Evolutionary conservation across 75 land plant genomes (phyloP), one percentile per base, ranked within the genome.

Genomic region (Selaginella tamariscina): DNA sequence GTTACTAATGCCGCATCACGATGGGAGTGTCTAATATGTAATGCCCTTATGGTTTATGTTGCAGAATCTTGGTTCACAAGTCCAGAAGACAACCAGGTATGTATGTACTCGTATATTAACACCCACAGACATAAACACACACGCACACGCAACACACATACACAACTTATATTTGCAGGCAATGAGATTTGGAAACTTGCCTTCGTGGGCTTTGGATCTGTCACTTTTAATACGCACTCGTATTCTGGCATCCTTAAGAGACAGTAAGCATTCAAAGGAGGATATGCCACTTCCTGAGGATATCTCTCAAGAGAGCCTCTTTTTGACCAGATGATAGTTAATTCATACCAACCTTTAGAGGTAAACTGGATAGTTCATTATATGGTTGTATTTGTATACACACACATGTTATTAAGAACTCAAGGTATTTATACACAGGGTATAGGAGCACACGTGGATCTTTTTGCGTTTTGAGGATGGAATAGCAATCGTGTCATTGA

Each of bases 281-380:
- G n/a, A 24, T 0, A 21, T 33, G 59, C 31, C 27, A 65, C 79
- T 56, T 72, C 81, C 55, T 55, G 74, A 49, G 13, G 76, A 77
- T 5, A 27, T 93, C 78, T 93, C 31, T 73, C 74, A 74, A 86
- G 98, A 60, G 83, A 84, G 49, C 98, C 98, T 1, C 66, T 93
- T 13, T 93, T 89, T 81, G 88, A 93, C 70, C 98, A 93, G 71
- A 80, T 93, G 72, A 93, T 93, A 63, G 84, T 70, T 13, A 89
- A 93, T 72, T 70, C 76, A 18, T 93, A 93, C 73, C 75, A 89
- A 28, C 98, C 95, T 74, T 89, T 89, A 77, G 98, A 93, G 91
- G 98, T 90, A 73, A 56, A 80, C n/a, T n/a, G n/a, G n/a, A n/a
- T n/a, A n/a, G n/a, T n/a, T n/a, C n/a, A n/a, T n/a, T n/a, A n/a